A percentile compares a stretch with the other conserved stretches of the same genome.
Conservation (phyloP, 2,329 filamentous ascomycete genomes). For the Aureobasidium vineae region DNA sequence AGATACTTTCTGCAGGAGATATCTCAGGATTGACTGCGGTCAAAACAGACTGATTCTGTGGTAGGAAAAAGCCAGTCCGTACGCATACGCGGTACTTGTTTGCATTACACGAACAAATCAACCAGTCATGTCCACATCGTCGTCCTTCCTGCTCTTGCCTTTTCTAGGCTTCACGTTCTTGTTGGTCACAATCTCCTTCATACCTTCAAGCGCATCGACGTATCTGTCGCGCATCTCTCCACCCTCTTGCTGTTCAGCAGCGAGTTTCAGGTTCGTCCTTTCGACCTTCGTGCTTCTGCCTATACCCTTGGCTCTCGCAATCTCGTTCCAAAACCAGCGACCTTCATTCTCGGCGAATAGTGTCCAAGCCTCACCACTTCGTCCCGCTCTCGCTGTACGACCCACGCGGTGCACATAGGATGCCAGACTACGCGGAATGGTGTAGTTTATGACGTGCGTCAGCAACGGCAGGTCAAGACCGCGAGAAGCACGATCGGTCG, state of each 20-base stretch:
- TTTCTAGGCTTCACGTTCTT: constrained; percentile 22
- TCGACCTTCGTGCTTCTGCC: constrained; percentile 48
- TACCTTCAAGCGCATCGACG: constrained; percentile 56
- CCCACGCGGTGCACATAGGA: constrained; percentile 91
- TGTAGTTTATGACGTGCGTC: constrained; percentile 89
- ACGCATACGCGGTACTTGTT: background rate
- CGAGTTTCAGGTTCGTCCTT: constrained; percentile 44
- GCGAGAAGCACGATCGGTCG: constrained; percentile 88
- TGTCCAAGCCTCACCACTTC: constrained; percentile 77
- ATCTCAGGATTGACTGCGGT: too few relatives aligned
- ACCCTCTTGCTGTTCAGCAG: constrained; percentile 36
- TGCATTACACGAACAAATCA: background rate
- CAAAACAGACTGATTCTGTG: background rate
- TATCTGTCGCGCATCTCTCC: constrained; percentile 46
- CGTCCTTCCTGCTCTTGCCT: background rate
- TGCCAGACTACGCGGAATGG: constrained; percentile 75
- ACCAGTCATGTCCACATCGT: constrained; percentile 16
- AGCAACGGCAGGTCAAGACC: constrained; percentile 74
- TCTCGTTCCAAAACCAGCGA: constrained; percentile 87
- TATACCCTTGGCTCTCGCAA: constrained; percentile 60
- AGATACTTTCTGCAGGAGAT: background rate
- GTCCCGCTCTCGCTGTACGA: constrained; percentile 80
- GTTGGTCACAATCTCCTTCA: constrained; percentile 60
- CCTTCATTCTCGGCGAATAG: constrained; percentile 78
- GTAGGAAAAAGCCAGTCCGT: background rate